Evolutionary conservation across 1,284 basidiomycete species (phyloP).

Genomic region (Afroboletus lepidellus): DNA sequence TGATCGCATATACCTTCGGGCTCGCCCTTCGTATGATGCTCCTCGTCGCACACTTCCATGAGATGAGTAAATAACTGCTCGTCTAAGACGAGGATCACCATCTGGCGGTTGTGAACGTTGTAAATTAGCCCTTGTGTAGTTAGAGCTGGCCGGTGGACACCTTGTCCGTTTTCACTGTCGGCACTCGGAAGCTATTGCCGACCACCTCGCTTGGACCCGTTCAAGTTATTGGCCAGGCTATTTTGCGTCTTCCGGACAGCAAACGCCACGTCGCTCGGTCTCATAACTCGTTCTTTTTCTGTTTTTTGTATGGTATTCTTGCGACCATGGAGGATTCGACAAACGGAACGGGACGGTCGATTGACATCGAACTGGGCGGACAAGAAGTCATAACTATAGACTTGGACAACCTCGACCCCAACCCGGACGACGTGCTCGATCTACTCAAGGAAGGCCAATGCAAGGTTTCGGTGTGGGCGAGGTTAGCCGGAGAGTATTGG

Average conservation of each 20-base stretch:
- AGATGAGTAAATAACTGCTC: not conserved
- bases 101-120: not conserved
- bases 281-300: not conserved
- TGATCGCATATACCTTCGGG: not conserved
- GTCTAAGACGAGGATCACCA: not conserved
- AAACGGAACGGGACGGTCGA: conserved; percentile 30
- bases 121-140: not conserved
- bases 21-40: not conserved
- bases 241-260: not conserved
- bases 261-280: not conserved
- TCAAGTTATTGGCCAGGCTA: not conserved
- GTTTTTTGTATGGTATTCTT: not conserved
- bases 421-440: conserved; percentile 70
- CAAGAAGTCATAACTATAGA: conserved; percentile 81
- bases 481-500: conserved; percentile 78
- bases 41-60: not conserved
- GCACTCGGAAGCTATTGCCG: not conserved
- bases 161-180: not conserved
- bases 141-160: not conserved
- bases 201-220: not conserved
- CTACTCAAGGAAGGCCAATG: conserved; percentile 68
- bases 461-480: conserved; percentile 71
- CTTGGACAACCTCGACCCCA: conserved; percentile 73
- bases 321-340: conserved; percentile 22
- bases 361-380: conserved; percentile 71